A percentile compares a stretch with the other conserved stretches of the same genome.
Evolutionary conservation across 176 grass and related monocot species (phyloP).

Genomic region (Oryza punctata): DNA sequence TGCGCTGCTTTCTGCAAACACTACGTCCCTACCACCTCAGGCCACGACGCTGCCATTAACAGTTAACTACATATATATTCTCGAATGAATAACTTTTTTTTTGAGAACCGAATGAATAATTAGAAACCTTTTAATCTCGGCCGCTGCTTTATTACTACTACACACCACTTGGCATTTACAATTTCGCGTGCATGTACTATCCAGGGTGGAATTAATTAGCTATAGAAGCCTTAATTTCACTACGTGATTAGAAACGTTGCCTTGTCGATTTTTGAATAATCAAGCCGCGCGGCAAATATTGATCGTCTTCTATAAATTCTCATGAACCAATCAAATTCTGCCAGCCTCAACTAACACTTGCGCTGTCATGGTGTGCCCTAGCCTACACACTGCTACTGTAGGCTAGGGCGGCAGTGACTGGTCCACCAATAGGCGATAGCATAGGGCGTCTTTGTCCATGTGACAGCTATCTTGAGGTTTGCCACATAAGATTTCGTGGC

Average conservation of each 20-base stretch:
- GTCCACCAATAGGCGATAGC: no score
- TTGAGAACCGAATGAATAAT: neutral
- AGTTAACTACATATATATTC: neutral
- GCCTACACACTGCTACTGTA: neutral
- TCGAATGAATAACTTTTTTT: neutral
- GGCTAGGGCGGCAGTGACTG: no score
- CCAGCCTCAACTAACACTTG: neutral
- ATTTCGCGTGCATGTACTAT: no score
- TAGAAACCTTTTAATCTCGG: no score
- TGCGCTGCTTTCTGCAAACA: conserved; percentile 11
- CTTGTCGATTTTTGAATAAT: no score
- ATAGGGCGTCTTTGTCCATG: no score
- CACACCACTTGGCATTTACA: no score
- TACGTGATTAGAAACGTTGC: no score
- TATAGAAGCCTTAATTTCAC: no score
- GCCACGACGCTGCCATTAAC: neutral
- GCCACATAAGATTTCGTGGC: neutral
- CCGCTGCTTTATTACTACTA: no score
- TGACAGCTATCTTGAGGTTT: neutral
- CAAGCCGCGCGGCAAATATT: no score
- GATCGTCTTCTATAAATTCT: neutral
- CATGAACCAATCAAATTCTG: neutral
- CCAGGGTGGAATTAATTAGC: no score
- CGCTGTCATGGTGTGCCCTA: conserved; percentile 5
- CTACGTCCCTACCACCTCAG: conserved; percentile 8